Percentiles rank a stretch among this genome's conserved stretches.
These are phyloP conservation scores for Diaporthe eres DNA, from an alignment of 2,329 filamentous ascomycete genomes.

Conservation along the genomic window DNA sequence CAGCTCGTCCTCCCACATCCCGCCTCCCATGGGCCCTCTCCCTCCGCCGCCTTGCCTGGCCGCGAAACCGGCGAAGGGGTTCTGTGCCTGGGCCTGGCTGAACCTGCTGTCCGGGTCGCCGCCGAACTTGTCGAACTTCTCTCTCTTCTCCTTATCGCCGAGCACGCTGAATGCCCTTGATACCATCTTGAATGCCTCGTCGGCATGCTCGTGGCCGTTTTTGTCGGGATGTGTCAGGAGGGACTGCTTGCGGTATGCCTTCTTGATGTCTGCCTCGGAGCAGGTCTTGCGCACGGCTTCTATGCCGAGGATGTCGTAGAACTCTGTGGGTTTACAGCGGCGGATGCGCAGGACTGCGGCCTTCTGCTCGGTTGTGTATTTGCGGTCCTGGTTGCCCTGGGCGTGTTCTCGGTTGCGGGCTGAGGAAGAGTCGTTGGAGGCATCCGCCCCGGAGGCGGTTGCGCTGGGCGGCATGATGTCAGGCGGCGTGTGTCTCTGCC, in stretches of 20 bases:
- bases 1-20: slow-evolving; percentile 90
- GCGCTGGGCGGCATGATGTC: slow-evolving; percentile 61
- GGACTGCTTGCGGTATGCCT: slow-evolving; percentile 95
- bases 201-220: slow-evolving; percentile 94
- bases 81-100: slow-evolving; percentile 71
- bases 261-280: slow-evolving; percentile 91
- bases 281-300: slow-evolving; percentile 74
- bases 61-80: slow-evolving; percentile 76
- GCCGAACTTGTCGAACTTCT: slow-evolving; percentile 89
- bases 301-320: slow-evolving; percentile 93
- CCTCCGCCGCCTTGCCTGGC: slow-evolving; percentile 56
- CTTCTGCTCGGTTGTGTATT: slow-evolving; percentile 92
- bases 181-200: slow-evolving; percentile 99
- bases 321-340: slow-evolving; percentile 86
- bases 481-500: slow-evolving; percentile 13
- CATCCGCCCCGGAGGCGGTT: slow-evolving; percentile 68
- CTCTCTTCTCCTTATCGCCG: slow-evolving; percentile 92
- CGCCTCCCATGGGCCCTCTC: slow-evolving; percentile 61
- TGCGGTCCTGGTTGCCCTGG: slow-evolving; percentile 81
- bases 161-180: slow-evolving; percentile 93
- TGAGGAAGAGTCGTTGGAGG: slow-evolving; percentile 53
- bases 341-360: slow-evolving; percentile 91
- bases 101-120: slow-evolving; percentile 94
- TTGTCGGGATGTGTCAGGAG: slow-evolving; percentile 98
- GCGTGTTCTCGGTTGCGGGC: slow-evolving; percentile 76